Conservation (phyloP, 257 asterid species). For the Rauvolfia tetraphylla region DNA sequence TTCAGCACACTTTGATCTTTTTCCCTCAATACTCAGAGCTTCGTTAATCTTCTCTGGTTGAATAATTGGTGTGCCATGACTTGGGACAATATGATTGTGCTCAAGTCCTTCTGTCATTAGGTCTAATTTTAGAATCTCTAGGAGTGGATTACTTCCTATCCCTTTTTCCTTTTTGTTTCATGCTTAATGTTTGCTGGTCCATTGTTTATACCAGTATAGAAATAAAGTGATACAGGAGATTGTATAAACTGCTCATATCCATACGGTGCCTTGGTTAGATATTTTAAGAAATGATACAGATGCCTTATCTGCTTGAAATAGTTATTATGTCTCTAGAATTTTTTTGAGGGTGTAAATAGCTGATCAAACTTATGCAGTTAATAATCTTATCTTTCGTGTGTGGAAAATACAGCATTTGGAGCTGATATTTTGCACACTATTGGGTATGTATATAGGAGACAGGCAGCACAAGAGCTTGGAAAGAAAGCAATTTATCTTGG, state of each 20-base stretch:
- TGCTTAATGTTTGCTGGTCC: not conserved
- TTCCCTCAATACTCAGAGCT: not conserved
- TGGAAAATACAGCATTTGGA: conserved; percentile 70
- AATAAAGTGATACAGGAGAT: not conserved
- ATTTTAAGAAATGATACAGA: not conserved
- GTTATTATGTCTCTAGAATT: not conserved
- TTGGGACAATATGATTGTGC: not conserved
- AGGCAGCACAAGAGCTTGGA: conserved; percentile 97
- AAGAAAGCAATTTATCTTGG: conserved; percentile 92
- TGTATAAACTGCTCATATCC: not conserved
- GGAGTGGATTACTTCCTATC: not conserved
- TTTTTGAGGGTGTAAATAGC: not conserved
- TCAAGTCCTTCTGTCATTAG: not conserved
- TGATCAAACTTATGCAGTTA: not conserved
- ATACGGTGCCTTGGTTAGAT: not conserved
- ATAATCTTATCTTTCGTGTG: not conserved
- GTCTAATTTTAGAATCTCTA: not conserved
- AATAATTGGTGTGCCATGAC: not conserved
- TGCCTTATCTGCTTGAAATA: not conserved
- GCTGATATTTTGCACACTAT: conserved; percentile 96
- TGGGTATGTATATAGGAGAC: conserved; percentile 93
- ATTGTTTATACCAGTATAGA: not conserved
- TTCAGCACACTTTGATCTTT: not conserved
- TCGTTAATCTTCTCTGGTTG: not conserved
- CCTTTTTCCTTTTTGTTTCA: not conserved